Evolutionary conservation across 495 filamentous ascomycete species (phyloP).

Genomic region (Penicillium macrosclerotiorum): DNA sequence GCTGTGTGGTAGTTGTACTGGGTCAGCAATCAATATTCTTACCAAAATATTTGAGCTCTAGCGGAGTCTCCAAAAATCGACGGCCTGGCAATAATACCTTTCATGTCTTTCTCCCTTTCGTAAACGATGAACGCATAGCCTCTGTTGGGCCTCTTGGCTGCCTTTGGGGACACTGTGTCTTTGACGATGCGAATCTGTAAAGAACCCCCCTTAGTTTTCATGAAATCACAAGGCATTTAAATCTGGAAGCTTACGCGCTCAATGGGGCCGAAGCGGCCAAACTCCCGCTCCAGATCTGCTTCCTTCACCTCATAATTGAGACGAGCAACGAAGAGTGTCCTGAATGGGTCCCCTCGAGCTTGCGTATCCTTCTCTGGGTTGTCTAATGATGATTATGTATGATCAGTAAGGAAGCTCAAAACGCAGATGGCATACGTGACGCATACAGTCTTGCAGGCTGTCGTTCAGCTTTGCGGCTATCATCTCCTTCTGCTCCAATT

Average conservation of each 20-base stretch:
- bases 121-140: conserved; percentile 98
- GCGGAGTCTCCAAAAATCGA: background rate
- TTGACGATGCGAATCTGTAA: conserved; percentile 81
- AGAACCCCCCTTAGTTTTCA: conserved; percentile 10
- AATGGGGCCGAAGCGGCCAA: conserved; percentile 91
- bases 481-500: conserved; percentile 69
- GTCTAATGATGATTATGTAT: conserved; percentile 41
- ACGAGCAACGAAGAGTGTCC: conserved; percentile 88
- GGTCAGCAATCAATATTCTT: conserved; percentile 34
- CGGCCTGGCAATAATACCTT: conserved; percentile 65
- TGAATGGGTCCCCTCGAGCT: conserved; percentile 89
- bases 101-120: conserved; percentile 98
- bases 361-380: conserved; percentile 71
- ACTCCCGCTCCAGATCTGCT: conserved; percentile 89
- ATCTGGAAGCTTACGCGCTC: conserved; percentile 66
- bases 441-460: conserved; percentile 66
- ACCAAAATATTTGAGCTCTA: conserved; percentile 7
- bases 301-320: conserved; percentile 86
- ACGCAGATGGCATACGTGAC: conserved; percentile 3
- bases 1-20: conserved; percentile 44
- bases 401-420: conserved; percentile 5
- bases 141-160: conserved; percentile 77
- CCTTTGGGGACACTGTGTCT: conserved; percentile 64
- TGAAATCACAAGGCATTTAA: background rate
- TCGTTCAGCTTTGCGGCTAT: conserved; percentile 64